Conservation (phyloP, 768 basidiomycete species). For the Boletus sensibilis region DNA sequence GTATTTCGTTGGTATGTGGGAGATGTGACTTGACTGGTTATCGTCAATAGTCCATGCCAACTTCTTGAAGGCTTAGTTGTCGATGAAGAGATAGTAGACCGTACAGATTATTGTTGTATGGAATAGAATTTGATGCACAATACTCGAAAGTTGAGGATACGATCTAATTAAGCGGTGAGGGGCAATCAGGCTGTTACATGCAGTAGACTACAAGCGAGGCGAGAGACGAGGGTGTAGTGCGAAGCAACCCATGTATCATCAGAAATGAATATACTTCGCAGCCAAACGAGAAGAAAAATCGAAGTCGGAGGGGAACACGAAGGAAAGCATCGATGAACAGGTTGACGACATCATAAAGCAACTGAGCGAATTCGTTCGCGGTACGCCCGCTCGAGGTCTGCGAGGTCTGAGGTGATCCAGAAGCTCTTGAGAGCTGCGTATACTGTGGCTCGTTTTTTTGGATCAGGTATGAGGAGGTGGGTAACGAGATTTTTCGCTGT, state of each 20-base stretch:
- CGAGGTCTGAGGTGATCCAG: conserved; percentile 68
- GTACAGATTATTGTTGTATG: conserved; percentile 1
- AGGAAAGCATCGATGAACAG: neutral
- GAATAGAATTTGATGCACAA: conserved; percentile 5
- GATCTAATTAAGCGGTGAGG: neutral
- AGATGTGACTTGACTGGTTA: conserved; percentile 9
- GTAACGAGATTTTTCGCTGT: conserved; percentile 56
- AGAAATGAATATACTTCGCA: neutral
- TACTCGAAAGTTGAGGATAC: neutral
- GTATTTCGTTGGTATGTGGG: conserved; percentile 27
- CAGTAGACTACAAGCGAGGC: conserved; percentile 1
- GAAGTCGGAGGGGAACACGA: neutral
- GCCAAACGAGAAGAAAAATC: neutral
- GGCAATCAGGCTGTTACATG: neutral
- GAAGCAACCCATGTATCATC: neutral
- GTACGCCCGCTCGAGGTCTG: conserved; percentile 62
- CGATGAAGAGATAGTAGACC: neutral
- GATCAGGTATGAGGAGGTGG: conserved; percentile 60
- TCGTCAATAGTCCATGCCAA: conserved; percentile 73
- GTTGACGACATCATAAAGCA: conserved; percentile 10
- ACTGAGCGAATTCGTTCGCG: conserved; percentile 45
- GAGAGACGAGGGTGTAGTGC: neutral
- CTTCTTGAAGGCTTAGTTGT: conserved; percentile 67
- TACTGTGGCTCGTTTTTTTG: conserved; percentile 60
- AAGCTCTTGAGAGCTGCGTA: conserved; percentile 53